Evolutionary conservation across 345 rosid species (phyloP).

Genomic region (Citrus reticulata): DNA sequence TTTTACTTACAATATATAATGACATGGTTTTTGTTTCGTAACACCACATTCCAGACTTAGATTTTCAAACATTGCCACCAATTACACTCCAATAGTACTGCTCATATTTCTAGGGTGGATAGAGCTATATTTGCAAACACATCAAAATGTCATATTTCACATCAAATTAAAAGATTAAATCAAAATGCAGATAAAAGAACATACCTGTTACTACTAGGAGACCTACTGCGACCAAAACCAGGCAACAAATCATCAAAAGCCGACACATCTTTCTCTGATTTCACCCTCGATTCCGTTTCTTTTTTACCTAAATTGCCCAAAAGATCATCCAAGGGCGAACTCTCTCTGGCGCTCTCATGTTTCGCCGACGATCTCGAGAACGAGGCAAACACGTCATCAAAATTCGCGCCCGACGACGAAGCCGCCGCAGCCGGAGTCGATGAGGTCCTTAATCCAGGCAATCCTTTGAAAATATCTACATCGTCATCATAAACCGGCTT

Average conservation of each 20-base stretch:
- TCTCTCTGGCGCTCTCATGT: conserved; percentile 14
- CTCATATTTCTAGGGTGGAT: background rate
- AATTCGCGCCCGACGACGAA: conserved; percentile 28
- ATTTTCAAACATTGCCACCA: background rate
- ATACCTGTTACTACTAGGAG: conserved; percentile 44
- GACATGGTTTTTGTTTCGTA: background rate
- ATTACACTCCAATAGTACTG: background rate
- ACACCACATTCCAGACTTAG: background rate
- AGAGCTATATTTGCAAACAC: background rate
- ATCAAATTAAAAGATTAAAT: background rate
- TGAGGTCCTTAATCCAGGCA: conserved; percentile 61
- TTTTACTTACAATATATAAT: background rate
- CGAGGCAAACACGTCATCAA: conserved; percentile 39
- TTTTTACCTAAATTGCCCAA: conserved; percentile 43
- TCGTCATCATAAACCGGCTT: conserved; percentile 73
- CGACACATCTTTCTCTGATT: conserved; percentile 27
- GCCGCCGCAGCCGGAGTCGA: conserved; percentile 1
- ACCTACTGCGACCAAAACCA: conserved; percentile 63
- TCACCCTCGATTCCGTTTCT: conserved; percentile 27
- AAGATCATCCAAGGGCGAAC: conserved; percentile 55
- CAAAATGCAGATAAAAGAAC: background rate
- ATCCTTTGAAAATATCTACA: conserved; percentile 43
- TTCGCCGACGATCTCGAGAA: conserved; percentile 29
- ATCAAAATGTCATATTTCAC: background rate
- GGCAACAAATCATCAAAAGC: conserved; percentile 71